These are phyloP conservation scores for Cladosporium sp. DNA, from an alignment of 2,329 filamentous ascomycete genomes.

Conservation along the genomic window DNA sequence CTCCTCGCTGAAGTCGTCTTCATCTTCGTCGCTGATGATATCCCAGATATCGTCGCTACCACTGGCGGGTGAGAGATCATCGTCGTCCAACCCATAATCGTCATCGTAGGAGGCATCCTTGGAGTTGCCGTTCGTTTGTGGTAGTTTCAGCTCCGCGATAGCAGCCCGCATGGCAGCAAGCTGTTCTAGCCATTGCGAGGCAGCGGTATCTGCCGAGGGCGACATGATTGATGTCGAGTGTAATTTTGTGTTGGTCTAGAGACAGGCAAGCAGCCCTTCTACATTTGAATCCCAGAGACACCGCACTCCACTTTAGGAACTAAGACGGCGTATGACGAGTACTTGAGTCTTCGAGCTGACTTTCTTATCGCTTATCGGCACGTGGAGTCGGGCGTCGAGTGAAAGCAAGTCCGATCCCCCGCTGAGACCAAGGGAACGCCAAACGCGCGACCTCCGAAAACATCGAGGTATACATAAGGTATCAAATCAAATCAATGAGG, in stretches of 20 bases:
- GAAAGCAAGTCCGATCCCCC: not conserved
- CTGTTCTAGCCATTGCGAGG: slow-evolving; percentile 80
- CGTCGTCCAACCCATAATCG: slow-evolving; percentile 61
- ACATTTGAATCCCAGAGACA: slow-evolving; percentile 9
- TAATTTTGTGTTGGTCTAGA: not conserved
- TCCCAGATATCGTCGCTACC: slow-evolving; percentile 88
- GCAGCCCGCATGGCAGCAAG: slow-evolving; percentile 84
- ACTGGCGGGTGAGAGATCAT: slow-evolving; percentile 62
- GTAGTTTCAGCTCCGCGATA: slow-evolving; percentile 69
- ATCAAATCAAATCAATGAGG: not conserved
- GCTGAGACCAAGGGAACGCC: slow-evolving; percentile 1
- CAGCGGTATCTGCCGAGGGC: slow-evolving; percentile 43
- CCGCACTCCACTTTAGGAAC: slow-evolving; percentile 20
- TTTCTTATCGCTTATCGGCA: slow-evolving; percentile 20
- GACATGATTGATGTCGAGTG: slow-evolving; percentile 37
- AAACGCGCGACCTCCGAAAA: slow-evolving; percentile 5
- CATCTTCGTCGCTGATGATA: slow-evolving; percentile 75
- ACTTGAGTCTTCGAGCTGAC: not conserved
- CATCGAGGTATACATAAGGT: not conserved
- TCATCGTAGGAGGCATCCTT: slow-evolving; percentile 36
- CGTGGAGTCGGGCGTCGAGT: slow-evolving; percentile 16
- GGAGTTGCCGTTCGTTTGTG: slow-evolving; percentile 48
- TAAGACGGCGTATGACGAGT: slow-evolving; percentile 18
- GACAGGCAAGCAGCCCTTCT: not conserved
- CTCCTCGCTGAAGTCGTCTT: slow-evolving; percentile 66